Evolutionary conservation across 352 stramenopile species (phyloP).

Genomic region (Nothophytophthora sp.): DNA sequence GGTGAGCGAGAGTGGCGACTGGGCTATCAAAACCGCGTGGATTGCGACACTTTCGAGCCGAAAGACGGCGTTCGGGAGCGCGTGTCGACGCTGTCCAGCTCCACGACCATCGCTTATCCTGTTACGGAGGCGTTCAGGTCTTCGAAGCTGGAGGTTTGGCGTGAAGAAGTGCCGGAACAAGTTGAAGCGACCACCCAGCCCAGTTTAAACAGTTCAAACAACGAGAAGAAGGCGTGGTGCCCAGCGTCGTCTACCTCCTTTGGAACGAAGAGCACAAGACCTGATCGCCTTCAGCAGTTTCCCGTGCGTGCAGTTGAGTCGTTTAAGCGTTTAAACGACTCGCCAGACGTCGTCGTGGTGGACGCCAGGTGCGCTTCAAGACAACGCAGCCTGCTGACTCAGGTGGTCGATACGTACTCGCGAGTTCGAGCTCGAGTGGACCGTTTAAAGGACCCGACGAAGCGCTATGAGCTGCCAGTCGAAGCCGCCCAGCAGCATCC

Average conservation of each 20-base stretch:
- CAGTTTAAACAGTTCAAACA: not conserved
- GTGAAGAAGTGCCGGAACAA: slow-evolving; percentile 10
- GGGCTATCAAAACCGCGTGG: slow-evolving; percentile 47
- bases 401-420: slow-evolving; percentile 25
- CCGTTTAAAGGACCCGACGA: slow-evolving; percentile 36
- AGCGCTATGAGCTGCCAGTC: slow-evolving; percentile 54
- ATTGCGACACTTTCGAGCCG: slow-evolving; percentile 48
- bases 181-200: not conserved
- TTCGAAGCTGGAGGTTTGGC: slow-evolving; percentile 18
- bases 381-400: slow-evolving; percentile 31
- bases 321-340: slow-evolving; percentile 13
- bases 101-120: slow-evolving; percentile 30
- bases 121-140: slow-evolving; percentile 8
- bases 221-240: slow-evolving; percentile 42
- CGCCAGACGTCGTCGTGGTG: slow-evolving; percentile 6
- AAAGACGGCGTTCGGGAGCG: slow-evolving; percentile 36
- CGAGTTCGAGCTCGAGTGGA: slow-evolving; percentile 33
- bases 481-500: slow-evolving; percentile 32
- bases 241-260: slow-evolving; percentile 28
- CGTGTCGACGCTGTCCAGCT: slow-evolving; percentile 21
- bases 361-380: slow-evolving; percentile 30
- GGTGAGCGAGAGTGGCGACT: slow-evolving; percentile 40
- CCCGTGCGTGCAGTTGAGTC: slow-evolving; percentile 17
- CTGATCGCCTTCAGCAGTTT: slow-evolving; percentile 28
- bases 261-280: not conserved